Evolutionary conservation across 2,329 filamentous ascomycete genomes (phyloP), one percentile per base, ranked within the genome.

Genomic region (Periconia sp.): DNA sequence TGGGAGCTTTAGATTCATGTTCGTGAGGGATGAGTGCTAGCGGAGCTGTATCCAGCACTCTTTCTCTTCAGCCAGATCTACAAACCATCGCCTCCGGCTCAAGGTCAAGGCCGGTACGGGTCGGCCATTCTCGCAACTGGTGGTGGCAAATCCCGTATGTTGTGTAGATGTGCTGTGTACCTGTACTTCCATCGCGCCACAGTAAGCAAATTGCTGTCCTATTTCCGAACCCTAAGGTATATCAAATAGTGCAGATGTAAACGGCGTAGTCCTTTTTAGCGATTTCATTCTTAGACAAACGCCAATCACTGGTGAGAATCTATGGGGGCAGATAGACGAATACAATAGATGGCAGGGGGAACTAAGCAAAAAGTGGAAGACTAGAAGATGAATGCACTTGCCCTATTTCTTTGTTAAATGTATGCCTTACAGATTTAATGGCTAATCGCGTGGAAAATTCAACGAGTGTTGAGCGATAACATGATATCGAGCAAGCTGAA

Each of bases 221-320:
- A n/a, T n/a, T n/a, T n/a, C n/a, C n/a, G n/a, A n/a, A n/a, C n/a
- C n/a, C n/a, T n/a, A n/a, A n/a, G n/a, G n/a, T n/a, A n/a, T n/a
- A n/a, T n/a, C n/a, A n/a, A n/a, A n/a, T n/a, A n/a, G n/a, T n/a
- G n/a, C n/a, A n/a, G n/a, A n/a, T n/a, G 47, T 73, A 74, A 1
- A 75, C 60, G 2, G 40, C 37, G 55, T 68, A 64, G 54, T 75
- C 71, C 17, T 68, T 48, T 11, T 65, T 52, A 2, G 64, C 61
- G 40, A 73, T 70, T 49, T 75, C 70, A 9, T 61, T 55, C 55
- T 74, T 68, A 7, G 72, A 56, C 30, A 68, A 70, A 14, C 69
- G 65, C 40, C 40, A n/a, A 42, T 42, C 40, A 42, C 40, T 42
- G 40, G 40, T n/a, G 40, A n/a, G 8, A 42, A 42, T 42, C 40